These are phyloP conservation scores for Otatea glauca DNA, from an alignment of 176 grass and related monocot species.

Conservation along the genomic window DNA sequence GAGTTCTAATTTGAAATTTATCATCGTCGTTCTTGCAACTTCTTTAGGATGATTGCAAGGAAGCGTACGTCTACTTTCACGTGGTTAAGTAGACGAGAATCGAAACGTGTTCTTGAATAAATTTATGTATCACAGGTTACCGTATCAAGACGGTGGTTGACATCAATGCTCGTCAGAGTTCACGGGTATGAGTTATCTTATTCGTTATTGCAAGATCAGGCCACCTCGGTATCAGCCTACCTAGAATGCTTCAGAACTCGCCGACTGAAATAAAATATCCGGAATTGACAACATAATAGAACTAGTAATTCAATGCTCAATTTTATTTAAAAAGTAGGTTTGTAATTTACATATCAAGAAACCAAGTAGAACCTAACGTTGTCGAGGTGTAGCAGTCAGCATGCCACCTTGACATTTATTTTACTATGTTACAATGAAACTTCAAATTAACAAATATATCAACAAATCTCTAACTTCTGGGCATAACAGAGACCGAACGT, in stretches of 20 bases:
- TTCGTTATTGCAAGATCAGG: too few species aligned
- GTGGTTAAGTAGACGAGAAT: too few species aligned
- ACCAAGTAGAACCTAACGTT: neutral
- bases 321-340: constrained; percentile 31
- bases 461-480: constrained; percentile 18
- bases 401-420: constrained; percentile 28
- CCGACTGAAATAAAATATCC: constrained; percentile 9
- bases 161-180: too few species aligned
- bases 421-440: constrained; percentile 30
- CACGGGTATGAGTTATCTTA: too few species aligned
- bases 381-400: neutral
- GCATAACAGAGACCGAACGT: constrained; percentile 2
- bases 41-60: too few species aligned
- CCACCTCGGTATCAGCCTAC: neutral
- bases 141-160: too few species aligned
- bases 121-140: too few species aligned
- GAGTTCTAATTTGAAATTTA: too few species aligned
- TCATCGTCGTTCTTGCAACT: too few species aligned
- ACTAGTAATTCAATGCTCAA: neutral
- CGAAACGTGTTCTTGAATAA: too few species aligned
- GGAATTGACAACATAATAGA: constrained; percentile 13
- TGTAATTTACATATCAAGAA: constrained; percentile 34
- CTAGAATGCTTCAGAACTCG: constrained; percentile 1
- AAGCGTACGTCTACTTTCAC: too few species aligned
- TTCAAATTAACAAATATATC: constrained; percentile 26